phyloP scores from a whole-genome alignment of 2,329 filamentous ascomycete species.

The Microthyrium microscopicum region DNA sequence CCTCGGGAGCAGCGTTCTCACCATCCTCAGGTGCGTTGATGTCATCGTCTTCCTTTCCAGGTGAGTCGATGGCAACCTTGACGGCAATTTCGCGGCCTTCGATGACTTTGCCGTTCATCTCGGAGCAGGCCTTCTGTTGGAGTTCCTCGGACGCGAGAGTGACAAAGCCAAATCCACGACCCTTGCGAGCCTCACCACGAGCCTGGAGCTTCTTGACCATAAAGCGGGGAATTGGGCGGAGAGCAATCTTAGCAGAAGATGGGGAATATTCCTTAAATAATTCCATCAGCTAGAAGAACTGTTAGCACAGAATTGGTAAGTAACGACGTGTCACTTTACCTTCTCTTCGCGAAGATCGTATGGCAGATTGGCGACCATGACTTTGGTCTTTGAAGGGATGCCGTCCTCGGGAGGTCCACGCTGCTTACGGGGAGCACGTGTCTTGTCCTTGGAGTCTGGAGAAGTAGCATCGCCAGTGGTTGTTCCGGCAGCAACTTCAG shows the following conservation, averaged over 20 bases:
- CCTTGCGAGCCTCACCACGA: constrained; percentile 95
- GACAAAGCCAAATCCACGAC: constrained; percentile 96
- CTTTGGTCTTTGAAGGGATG: constrained; percentile 97
- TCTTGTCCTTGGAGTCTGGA: constrained; percentile 35
- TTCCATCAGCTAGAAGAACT: constrained; percentile 69
- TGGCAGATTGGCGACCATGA: constrained; percentile 98
- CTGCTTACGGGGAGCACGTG: constrained; percentile 47
- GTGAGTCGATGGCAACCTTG: constrained; percentile 99
- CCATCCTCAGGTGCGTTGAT: constrained; percentile 26
- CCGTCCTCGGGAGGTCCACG: constrained; percentile 94
- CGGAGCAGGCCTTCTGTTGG: constrained; percentile 88
- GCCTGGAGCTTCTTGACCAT: constrained; percentile 99
- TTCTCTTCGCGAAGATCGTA: constrained; percentile 97
- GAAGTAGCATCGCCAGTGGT: constrained; percentile 29
- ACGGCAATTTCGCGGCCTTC: constrained; percentile 98
- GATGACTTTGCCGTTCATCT: constrained; percentile 99
- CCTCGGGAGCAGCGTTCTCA: constrained; percentile 11
- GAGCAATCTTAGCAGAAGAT: constrained; percentile 91
- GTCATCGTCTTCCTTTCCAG: constrained; percentile 88
- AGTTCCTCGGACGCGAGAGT: constrained; percentile 88
- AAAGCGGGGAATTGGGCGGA: constrained; percentile 95
- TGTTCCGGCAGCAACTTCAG: constrained; percentile 24
- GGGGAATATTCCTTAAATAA: constrained; percentile 88
- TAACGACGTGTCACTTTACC: constrained; percentile 35
- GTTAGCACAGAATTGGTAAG: constrained; percentile 9